phyloP scores from a whole-genome alignment of 2,329 filamentous ascomycete species.

The Ceratocystis papillata region DNA sequence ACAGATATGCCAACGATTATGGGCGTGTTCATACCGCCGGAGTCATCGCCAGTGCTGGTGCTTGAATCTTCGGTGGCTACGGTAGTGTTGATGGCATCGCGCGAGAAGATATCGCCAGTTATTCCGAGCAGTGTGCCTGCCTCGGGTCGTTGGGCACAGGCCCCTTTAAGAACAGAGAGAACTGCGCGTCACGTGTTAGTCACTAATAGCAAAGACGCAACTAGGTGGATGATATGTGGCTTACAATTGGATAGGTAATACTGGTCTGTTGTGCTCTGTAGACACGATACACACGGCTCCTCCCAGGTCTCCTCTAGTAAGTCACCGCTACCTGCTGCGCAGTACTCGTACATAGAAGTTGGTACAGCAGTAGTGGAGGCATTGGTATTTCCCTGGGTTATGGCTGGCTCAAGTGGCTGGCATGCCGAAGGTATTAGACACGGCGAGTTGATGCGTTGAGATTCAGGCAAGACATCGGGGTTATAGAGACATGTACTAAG shows the following conservation, averaged over 20 bases:
- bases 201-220: conserved; percentile 16
- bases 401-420: conserved; percentile 32
- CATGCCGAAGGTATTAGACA: conserved; percentile 38
- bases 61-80: conserved; percentile 21
- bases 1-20: conserved; percentile 46
- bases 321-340: conserved; percentile 32
- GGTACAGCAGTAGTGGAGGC: conserved; percentile 25
- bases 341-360: conserved; percentile 34
- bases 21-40: conserved; percentile 36
- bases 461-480: conserved; percentile 30
- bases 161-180: conserved; percentile 38
- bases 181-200: conserved; percentile 31
- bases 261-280: conserved; percentile 35
- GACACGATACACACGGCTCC: conserved; percentile 36
- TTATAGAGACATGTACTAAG: conserved; percentile 39
- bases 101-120: conserved; percentile 36
- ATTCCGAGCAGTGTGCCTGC: conserved; percentile 34
- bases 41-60: conserved; percentile 28
- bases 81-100: conserved; percentile 34
- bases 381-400: conserved; percentile 32
- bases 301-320: conserved; percentile 30
- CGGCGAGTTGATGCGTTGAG: conserved; percentile 32
- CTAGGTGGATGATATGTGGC: conserved; percentile 24
- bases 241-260: conserved; percentile 42
- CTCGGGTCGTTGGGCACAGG: conserved; percentile 38